These are phyloP conservation scores for Conoideocrella luteorostrata DNA, from an alignment of 2,329 filamentous ascomycete genomes.

Conservation along the genomic window DNA sequence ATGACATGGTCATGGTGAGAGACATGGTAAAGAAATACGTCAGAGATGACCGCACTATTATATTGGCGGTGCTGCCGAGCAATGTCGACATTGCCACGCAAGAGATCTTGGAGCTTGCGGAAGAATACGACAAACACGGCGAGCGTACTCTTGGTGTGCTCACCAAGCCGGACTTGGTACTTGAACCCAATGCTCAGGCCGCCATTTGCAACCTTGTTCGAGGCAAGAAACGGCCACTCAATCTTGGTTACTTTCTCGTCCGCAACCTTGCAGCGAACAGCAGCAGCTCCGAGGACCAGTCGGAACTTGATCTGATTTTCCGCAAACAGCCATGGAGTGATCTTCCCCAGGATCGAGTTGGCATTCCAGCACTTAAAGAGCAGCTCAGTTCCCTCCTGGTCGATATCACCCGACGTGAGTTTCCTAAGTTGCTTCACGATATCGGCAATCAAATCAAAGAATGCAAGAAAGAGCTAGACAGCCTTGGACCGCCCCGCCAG, in stretches of 20 bases:
- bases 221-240: conserved; percentile 33
- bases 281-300: conserved; percentile 24
- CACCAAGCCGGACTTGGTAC: conserved; percentile 54
- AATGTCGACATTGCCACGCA: conserved; percentile 35
- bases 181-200: conserved; percentile 30
- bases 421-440: conserved; percentile 29
- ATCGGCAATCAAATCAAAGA: conserved; percentile 13
- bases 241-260: conserved; percentile 43
- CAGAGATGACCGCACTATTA: conserved; percentile 38
- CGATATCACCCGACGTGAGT: conserved; percentile 32
- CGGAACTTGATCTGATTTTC: conserved; percentile 33
- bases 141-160: conserved; percentile 41
- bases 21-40: conserved; percentile 44
- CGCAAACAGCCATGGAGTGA: conserved; percentile 25
- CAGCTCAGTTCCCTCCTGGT: conserved; percentile 31
- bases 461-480: neutral
- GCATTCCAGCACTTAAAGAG: conserved; percentile 27
- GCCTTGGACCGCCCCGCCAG: neutral
- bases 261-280: conserved; percentile 29
- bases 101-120: conserved; percentile 31
- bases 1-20: conserved; percentile 38
- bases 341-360: conserved; percentile 18
- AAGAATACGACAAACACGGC: conserved; percentile 31
- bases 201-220: conserved; percentile 34
- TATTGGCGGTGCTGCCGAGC: conserved; percentile 38